These are phyloP conservation scores for Xylaria acuta DNA, from an alignment of 495 filamentous ascomycete genomes.

Conservation along the genomic window DNA sequence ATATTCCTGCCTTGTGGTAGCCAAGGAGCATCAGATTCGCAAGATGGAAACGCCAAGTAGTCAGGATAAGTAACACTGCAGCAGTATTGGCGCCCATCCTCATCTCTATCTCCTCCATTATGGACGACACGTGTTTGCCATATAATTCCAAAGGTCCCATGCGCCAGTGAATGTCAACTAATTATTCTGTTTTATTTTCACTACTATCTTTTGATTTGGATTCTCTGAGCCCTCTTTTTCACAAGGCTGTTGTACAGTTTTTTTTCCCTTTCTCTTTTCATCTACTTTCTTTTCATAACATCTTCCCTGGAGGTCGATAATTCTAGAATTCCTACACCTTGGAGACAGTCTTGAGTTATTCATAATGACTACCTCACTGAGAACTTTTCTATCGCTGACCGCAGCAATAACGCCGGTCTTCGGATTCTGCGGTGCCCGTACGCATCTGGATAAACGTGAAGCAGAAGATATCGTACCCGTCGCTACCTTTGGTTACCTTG, in stretches of 20 bases:
- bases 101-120: not conserved
- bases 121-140: conserved; percentile 3
- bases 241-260: not conserved
- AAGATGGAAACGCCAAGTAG: conserved; percentile 15
- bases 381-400: conserved; percentile 30
- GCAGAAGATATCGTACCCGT: conserved; percentile 38
- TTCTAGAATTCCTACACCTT: not conserved
- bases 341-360: not conserved
- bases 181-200: not conserved
- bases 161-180: not conserved
- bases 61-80: not conserved
- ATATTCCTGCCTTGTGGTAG: conserved; percentile 11
- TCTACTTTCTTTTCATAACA: not conserved
- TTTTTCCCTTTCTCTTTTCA: not conserved
- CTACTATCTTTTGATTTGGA: not conserved
- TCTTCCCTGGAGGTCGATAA: not conserved
- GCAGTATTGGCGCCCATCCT: conserved; percentile 6
- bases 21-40: conserved; percentile 19
- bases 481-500: conserved; percentile 58
- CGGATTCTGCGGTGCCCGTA: conserved; percentile 38
- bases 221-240: not conserved
- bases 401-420: conserved; percentile 36
- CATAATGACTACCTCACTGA: conserved; percentile 1
- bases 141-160: conserved; percentile 9
- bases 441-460: conserved; percentile 46